These are phyloP conservation scores for Lactarius vividus DNA, from an alignment of 768 basidiomycete species.

Conservation along the genomic window DNA sequence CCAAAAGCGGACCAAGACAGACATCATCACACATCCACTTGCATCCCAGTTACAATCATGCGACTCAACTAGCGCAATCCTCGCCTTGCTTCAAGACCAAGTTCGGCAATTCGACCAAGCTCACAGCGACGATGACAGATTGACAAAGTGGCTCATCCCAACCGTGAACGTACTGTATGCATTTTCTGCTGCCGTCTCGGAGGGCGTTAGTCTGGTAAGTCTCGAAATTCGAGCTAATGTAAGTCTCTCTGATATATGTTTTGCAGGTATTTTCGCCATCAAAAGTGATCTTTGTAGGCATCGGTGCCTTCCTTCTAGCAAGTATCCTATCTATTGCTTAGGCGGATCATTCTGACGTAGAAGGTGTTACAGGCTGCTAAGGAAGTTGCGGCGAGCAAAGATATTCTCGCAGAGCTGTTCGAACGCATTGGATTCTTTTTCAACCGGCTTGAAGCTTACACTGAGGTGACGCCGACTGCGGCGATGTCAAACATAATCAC, in stretches of 20 bases:
- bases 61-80: background rate
- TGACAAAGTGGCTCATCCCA: background rate
- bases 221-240: no score
- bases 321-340: background rate
- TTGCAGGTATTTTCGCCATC: background rate
- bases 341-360: background rate
- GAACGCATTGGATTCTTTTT: background rate
- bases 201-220: background rate
- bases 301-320: constrained; percentile 5
- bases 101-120: background rate
- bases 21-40: background rate
- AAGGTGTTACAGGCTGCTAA: background rate
- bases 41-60: background rate
- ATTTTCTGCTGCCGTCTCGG: background rate
- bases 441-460: background rate
- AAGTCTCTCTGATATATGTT: background rate
- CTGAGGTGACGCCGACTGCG: background rate
- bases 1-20: background rate
- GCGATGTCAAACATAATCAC: background rate
- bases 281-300: background rate
- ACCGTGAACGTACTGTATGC: background rate
- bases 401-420: background rate
- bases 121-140: background rate
- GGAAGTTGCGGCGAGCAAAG: background rate
- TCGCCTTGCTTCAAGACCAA: background rate